Evolutionary conservation across 805 yeast genomes (phyloP), one percentile per base, ranked within the genome.

Genomic region (Hanseniaspora singularis): DNA sequence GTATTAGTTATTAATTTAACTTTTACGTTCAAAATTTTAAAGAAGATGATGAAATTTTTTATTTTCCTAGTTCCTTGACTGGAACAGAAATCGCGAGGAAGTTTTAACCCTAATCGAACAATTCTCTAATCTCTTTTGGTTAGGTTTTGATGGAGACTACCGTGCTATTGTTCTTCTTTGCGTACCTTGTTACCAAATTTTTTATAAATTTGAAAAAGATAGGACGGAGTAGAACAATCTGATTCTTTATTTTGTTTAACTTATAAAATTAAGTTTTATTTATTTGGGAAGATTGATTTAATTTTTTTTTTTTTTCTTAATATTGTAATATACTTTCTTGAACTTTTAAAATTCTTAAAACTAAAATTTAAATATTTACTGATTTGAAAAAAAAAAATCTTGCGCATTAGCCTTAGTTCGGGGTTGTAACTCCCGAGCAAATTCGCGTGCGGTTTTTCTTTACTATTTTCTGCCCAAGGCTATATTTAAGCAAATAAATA

Each of bases 201-300:
- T 38, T 45, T 24, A 20, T 28, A 33, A 33, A 19, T 38, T 38
- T 28, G 19, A 33, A 45, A 44, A 45, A 45, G 49, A 45, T 45
- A 45, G 38, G 49, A 33, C 49, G 41, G 49, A 38, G 43, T 45
- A 45, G 49, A 45, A 38, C 39, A 39, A 45, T 45, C 49, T 45
- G 49, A 45, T 45, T 45, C 49, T 45, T 45, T 38, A n/a, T 37
- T 38, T 37, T 23, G 20, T 22, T 24, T 16, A 11, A 12, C 12
- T 23, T 27, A 31, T 8, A 6, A 31, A 31, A 6, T 16, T n/a
- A n/a, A n/a, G n/a, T n/a, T n/a, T n/a, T n/a, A n/a, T n/a, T n/a
- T n/a, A n/a, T n/a, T n/a, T n/a, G n/a, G n/a, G n/a, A n/a, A n/a
- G n/a, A n/a, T n/a, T n/a, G n/a, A n/a, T n/a, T n/a, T n/a, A n/a